phyloP scores from a whole-genome alignment of 1,284 basidiomycete genomes.

The Heterobasidion occidentale region DNA sequence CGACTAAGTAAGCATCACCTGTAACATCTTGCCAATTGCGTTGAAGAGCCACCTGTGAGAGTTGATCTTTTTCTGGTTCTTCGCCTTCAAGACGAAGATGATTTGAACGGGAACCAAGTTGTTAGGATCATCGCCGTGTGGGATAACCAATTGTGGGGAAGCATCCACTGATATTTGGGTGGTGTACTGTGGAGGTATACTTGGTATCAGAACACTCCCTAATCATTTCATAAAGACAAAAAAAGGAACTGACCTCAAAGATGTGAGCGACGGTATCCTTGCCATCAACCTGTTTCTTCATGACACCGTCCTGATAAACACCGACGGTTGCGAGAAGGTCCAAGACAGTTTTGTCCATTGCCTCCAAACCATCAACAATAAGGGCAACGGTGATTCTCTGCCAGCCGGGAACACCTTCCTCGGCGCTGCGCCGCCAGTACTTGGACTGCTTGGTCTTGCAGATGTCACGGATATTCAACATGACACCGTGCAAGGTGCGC shows the following conservation, averaged over 20 bases:
- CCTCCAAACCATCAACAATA: constrained; percentile 90
- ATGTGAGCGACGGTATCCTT: constrained; percentile 91
- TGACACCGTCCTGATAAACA: constrained; percentile 90
- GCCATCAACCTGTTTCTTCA: constrained; percentile 92
- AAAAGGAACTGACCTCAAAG: constrained; percentile 57
- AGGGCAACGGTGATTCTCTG: constrained; percentile 89
- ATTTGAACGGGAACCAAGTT: constrained; percentile 95
- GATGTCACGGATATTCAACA: constrained; percentile 98
- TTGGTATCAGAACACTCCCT: not conserved
- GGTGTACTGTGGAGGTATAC: constrained; percentile 52
- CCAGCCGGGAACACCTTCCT: constrained; percentile 88
- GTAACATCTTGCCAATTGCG: constrained; percentile 80
- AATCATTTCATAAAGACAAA: not conserved
- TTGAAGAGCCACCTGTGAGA: constrained; percentile 98
- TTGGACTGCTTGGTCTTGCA: constrained; percentile 95
- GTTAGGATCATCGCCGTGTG: constrained; percentile 80
- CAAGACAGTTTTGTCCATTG: constrained; percentile 93
- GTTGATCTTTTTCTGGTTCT: constrained; percentile 98
- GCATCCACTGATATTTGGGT: constrained; percentile 89
- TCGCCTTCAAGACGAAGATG: constrained; percentile 91
- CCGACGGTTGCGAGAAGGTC: constrained; percentile 86
- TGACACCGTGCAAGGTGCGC: constrained; percentile 89
- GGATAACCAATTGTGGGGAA: constrained; percentile 84
- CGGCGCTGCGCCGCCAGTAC: constrained; percentile 81
- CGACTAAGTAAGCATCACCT: constrained; percentile 32